Evolutionary conservation across 179 eudicot genomes (phyloP), one percentile per base, ranked within the genome.

Genomic region (Vitellaria paradoxa): DNA sequence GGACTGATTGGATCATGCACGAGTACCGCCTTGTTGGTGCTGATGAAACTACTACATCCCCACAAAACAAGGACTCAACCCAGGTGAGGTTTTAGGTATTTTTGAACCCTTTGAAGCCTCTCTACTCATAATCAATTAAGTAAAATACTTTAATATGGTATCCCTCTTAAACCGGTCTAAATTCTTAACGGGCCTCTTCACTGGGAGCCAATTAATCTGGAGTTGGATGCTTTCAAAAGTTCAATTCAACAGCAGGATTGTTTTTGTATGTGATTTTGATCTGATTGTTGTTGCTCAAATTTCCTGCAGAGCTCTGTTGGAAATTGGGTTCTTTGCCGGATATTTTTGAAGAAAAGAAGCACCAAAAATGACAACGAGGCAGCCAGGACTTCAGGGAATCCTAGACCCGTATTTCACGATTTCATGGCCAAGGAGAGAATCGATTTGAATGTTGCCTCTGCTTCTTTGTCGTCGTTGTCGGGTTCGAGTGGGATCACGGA

Each of bases 251-350:
- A 12, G 69, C 7, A 0, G 9, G 20, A 18, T 6, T 47, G 20
- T 26, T 47, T 17, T 15, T 37, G 6, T 23, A 17, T n/a, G 24
- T 42, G 52, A 4, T 72, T 72, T 30, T 8, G 8, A 8, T 42
- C 46, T 26, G 6, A 13, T 14, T 49, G 40, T n/a, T 5, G 21
- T 82, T 76, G 69, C 66, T 70, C 77, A 80, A 81, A 77, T 77
- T 81, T 7, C 77, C 49, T 82, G 77, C 90, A 85, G 89, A 83
- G 79, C 69, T 59, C 74, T 85, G 70, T 72, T 82, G 96, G 86
- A 57, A 88, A 88, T 63, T 93, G 99, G 99, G 99, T 96, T 10
- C 81, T 93, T 23, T 96, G 98, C 88, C 90, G 97, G 14, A 87
- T 93, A 74, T 96, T 96, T 76, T 78, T 93, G 42, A 96, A 96